Percentiles rank a stretch among this genome's conserved stretches.
Conservation (phyloP, 2,329 filamentous ascomycete species). For the Aspergillus texensis region DNA sequence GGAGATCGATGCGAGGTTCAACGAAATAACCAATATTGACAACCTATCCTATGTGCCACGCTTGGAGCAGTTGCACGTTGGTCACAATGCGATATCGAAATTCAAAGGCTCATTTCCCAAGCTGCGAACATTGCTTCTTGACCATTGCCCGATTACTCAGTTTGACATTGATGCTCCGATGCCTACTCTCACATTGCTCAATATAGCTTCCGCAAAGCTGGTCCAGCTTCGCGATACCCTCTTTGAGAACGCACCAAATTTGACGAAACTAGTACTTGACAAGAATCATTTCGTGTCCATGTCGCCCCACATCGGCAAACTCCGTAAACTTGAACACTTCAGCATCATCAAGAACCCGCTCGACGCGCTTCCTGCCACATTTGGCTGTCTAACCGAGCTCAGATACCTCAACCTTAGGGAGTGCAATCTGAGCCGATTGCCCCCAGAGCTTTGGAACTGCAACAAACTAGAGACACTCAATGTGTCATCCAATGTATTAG, state of each 20-base stretch:
- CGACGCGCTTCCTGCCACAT: constrained; percentile 79
- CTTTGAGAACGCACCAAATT: constrained; percentile 82
- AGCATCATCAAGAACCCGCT: constrained; percentile 93
- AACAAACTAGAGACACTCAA: constrained; percentile 89
- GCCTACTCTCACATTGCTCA: constrained; percentile 81
- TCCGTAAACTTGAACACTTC: constrained; percentile 83
- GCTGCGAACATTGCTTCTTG: constrained; percentile 81
- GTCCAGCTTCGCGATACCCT: constrained; percentile 83
- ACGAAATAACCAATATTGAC: constrained; percentile 84
- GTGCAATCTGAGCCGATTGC: constrained; percentile 88
- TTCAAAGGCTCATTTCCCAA: constrained; percentile 88
- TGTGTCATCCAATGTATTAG: constrained; percentile 90
- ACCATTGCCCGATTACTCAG: constrained; percentile 92
- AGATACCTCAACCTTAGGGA: constrained; percentile 85
- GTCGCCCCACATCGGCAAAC: constrained; percentile 79
- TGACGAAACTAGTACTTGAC: constrained; percentile 86
- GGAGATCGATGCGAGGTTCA: constrained; percentile 94
- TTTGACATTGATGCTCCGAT: constrained; percentile 80
- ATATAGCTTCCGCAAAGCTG: constrained; percentile 87
- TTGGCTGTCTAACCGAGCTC: constrained; percentile 84
- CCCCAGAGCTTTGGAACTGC: constrained; percentile 95
- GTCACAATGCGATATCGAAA: constrained; percentile 89
- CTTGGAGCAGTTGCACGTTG: constrained; percentile 83
- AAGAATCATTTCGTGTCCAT: constrained; percentile 95
- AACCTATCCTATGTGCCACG: constrained; percentile 81